A percentile compares a stretch with the other conserved stretches of the same genome.
phyloP scores from a whole-genome alignment of 176 grass and related monocot species.

The Musa itinerans region DNA sequence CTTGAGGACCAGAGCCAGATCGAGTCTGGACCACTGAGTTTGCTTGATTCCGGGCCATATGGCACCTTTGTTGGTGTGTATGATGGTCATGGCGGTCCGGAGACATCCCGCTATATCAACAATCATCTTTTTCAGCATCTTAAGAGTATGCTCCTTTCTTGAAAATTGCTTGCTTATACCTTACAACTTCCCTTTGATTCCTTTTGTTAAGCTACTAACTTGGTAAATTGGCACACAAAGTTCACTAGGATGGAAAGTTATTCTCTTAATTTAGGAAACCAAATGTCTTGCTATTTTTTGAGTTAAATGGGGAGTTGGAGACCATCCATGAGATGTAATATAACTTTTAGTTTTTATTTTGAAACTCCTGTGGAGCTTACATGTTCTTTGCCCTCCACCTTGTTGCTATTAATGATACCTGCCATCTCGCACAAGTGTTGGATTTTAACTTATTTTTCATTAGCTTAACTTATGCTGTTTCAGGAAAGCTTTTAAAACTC shows the following conservation, averaged over 20 bases:
- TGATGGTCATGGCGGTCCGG: slow-evolving; percentile 26
- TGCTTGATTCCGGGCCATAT: slow-evolving; percentile 13
- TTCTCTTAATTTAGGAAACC: not conserved
- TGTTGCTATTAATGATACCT: not conserved
- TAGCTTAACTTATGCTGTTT: not conserved
- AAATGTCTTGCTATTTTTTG: not conserved
- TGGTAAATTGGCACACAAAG: not conserved
- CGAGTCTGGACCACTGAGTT: slow-evolving; percentile 21
- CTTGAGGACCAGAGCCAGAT: slow-evolving; percentile 29
- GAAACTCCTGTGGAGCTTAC: not conserved
- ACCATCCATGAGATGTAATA: not conserved
- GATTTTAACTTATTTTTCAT: not conserved
- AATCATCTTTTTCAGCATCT: slow-evolving; percentile 25
- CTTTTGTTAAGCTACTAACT: not conserved
- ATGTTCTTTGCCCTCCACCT: not conserved
- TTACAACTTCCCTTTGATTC: not conserved
- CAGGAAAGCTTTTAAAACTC: not conserved
- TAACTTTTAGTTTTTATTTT: not conserved
- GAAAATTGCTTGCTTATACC: not conserved
- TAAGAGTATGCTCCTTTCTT: slow-evolving; percentile 14
- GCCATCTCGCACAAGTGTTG: not conserved
- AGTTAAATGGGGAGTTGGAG: not conserved
- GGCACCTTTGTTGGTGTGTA: slow-evolving; percentile 24
- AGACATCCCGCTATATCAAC: slow-evolving; percentile 23
- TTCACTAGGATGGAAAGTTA: not conserved